A percentile compares a stretch with the other conserved stretches of the same genome.
These are phyloP conservation scores for Beta macrorhiza DNA, from an alignment of 179 eudicot species.

Conservation along the genomic window DNA sequence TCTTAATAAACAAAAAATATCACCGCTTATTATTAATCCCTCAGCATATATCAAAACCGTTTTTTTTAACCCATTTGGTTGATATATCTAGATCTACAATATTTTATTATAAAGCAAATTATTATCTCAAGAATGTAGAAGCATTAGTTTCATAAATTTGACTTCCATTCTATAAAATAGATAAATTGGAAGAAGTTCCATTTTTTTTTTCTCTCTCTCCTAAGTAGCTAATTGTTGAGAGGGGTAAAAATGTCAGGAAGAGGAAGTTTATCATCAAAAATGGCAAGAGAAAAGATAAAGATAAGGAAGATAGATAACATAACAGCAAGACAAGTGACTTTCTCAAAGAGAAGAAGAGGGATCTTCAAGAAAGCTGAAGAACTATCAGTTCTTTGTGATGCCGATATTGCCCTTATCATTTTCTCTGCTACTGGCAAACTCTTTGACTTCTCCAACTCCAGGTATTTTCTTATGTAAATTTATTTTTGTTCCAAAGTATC, in stretches of 20 bases:
- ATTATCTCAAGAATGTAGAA: no score
- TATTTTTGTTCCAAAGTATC: no score
- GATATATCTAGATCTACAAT: constrained; percentile 21
- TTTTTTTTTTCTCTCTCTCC: no score
- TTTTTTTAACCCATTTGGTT: not conserved
- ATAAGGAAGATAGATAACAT: constrained; percentile 61
- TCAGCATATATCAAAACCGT: no score
- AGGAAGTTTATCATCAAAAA: not conserved
- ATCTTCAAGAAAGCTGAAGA: constrained; percentile 66
- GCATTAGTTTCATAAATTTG: no score
- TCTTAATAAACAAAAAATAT: no score
- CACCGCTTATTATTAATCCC: no score
- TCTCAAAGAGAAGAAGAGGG: constrained; percentile 66
- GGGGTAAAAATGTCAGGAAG: constrained; percentile 30
- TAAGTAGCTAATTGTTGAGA: not conserved
- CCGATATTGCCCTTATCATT: constrained; percentile 60
- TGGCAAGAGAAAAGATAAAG: constrained; percentile 63
- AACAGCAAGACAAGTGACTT: constrained; percentile 69
- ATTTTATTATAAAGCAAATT: not conserved
- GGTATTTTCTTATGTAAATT: constrained; percentile 22
- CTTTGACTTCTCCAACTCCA: constrained; percentile 56
- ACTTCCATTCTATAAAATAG: no score
- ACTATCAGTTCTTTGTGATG: constrained; percentile 65
- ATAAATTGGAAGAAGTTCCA: no score
- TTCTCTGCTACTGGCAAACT: constrained; percentile 59